Evolutionary conservation across 306 rosid species (phyloP), one percentile per base, ranked within the genome.

Genomic region (Vigna angularis): DNA sequence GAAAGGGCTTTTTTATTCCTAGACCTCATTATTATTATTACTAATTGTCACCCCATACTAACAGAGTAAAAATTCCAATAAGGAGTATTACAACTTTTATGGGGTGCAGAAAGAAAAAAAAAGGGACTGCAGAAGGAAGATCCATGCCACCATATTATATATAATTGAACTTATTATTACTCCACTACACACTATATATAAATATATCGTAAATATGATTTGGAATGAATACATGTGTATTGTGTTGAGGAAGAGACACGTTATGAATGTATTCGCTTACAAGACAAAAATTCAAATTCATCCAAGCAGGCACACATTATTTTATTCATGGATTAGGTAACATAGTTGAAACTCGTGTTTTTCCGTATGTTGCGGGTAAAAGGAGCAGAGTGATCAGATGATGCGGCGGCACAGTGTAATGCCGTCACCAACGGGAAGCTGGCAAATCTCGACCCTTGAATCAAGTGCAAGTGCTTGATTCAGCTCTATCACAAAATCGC

Each of bases 401-500:
- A 88, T 62, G 77, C 95, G 90, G 77, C 97, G 98, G 82, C 93
- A 93, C 45, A 93, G 72, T 47, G 96, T 91, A 88, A 93, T 86
- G 0, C 96, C 96, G 83, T 93, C 98, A 55, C 93, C 95, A 16
- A 93, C 93, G 0, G 97, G 89, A 17, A 93, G 92, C 82, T 86
- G 90, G 79, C 96, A 91, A 66, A 94, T 90, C 67, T 94, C 98
- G 16, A 94, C 85, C 76, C 98, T 81, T 2, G 96, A 89, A 73
- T 94, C 98, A 1, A 71, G 86, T 16, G 97, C 90, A 4, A 90
- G 89, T 9, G 83, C 91, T 73, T 87, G 87, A 85, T 93, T 93
- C 71, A 93, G 85, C 81, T 91, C 97, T 24, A 93, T 18, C 16
- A 94, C 89, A 16, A 85, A 76, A 79, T 78, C 85, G 26, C 93